Conservation (phyloP, 148 eudicot species). For the Heliosperma pusillum region DNA sequence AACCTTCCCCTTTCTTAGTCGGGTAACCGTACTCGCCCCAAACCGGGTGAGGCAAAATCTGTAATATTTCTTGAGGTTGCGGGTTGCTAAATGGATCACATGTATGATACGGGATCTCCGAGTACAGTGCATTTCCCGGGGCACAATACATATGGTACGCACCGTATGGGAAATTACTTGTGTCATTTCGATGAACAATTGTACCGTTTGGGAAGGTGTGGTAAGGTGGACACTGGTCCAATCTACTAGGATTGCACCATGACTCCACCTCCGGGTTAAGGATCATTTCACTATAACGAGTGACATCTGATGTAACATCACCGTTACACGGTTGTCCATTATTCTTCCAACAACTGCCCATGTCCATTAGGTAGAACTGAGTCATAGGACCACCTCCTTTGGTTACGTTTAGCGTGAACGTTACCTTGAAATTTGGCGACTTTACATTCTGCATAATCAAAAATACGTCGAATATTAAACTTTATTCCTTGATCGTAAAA, state of each 20-base stretch:
- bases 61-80: constrained; percentile 59
- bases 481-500: not conserved
- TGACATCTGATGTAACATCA: constrained; percentile 46
- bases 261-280: constrained; percentile 33
- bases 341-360: constrained; percentile 71
- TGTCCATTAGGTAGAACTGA: constrained; percentile 62
- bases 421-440: constrained; percentile 58
- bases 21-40: constrained; percentile 75
- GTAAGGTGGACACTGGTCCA: constrained; percentile 42
- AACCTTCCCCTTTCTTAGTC: constrained; percentile 47
- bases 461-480: not conserved
- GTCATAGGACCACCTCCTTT: constrained; percentile 42
- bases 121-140: constrained; percentile 43
- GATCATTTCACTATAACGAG: constrained; percentile 65
- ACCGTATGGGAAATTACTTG: constrained; percentile 32
- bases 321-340: constrained; percentile 48
- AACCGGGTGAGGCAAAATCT: constrained; percentile 57
- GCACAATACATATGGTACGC: constrained; percentile 52
- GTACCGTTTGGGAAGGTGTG: constrained; percentile 45
- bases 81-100: constrained; percentile 60
- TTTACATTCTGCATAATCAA: constrained; percentile 32
- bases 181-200: constrained; percentile 34
- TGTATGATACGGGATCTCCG: constrained; percentile 22
- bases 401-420: constrained; percentile 35
- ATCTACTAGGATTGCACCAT: constrained; percentile 27